Evolutionary conservation across 352 stramenopile species (phyloP).

Genomic region (Pythium coloratum): DNA sequence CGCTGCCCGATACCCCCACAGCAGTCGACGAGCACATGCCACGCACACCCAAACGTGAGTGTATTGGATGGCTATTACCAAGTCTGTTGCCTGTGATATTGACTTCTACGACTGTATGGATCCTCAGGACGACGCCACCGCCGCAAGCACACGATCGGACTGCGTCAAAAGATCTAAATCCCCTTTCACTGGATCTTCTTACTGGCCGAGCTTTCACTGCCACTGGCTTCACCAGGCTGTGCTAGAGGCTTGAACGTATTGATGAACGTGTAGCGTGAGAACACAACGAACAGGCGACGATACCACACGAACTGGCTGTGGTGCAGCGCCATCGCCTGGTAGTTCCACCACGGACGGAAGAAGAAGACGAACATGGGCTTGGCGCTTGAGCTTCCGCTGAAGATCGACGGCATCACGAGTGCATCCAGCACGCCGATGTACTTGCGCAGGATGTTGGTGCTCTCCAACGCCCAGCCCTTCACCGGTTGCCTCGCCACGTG

Average conservation of each 20-base stretch:
- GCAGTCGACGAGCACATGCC: conserved; percentile 9
- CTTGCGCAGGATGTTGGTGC: conserved; percentile 81
- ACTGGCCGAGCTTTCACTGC: conserved; percentile 1
- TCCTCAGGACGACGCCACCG: conserved; percentile 25
- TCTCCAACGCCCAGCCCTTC: conserved; percentile 67
- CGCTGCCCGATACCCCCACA: background rate
- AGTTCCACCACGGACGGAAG: conserved; percentile 73
- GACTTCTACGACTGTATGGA: background rate
- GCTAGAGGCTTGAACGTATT: conserved; percentile 79
- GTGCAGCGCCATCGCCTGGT: conserved; percentile 92
- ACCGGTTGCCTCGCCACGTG: conserved; percentile 21
- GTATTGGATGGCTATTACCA: background rate
- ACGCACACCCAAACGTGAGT: conserved; percentile 23
- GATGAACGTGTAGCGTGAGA: conserved; percentile 95
- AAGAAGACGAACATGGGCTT: conserved; percentile 56
- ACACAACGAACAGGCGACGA: conserved; percentile 93
- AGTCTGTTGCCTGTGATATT: background rate
- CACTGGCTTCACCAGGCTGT: background rate
- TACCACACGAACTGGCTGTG: conserved; percentile 97
- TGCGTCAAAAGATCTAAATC: conserved; percentile 24
- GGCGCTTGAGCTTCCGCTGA: conserved; percentile 17
- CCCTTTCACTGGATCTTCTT: conserved; percentile 30
- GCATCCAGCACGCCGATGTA: conserved; percentile 86
- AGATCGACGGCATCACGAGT: conserved; percentile 45
- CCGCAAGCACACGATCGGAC: conserved; percentile 30